These are phyloP conservation scores for Rhodotorula sp. DNA, from an alignment of 1,284 basidiomycete species.

Conservation along the genomic window DNA sequence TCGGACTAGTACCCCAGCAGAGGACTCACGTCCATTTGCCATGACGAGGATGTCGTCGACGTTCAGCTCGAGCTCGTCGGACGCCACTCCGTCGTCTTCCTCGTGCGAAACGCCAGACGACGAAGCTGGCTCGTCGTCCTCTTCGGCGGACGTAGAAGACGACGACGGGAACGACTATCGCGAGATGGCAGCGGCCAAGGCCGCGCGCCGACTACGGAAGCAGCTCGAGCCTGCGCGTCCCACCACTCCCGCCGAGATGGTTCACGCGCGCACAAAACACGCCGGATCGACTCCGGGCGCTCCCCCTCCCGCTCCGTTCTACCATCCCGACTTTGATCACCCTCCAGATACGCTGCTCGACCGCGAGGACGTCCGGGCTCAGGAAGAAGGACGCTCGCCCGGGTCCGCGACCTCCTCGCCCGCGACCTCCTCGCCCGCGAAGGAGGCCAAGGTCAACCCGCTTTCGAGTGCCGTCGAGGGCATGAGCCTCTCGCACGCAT, in stretches of 20 bases:
- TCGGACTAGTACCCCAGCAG: no score
- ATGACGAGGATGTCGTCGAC: slow-evolving; percentile 10
- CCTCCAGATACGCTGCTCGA: neutral
- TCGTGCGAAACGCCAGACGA: slow-evolving; percentile 14
- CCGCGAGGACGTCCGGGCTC: neutral
- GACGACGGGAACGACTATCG: neutral
- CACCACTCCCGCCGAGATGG: slow-evolving; percentile 7
- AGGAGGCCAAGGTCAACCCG: neutral
- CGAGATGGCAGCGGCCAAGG: neutral
- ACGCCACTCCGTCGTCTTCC: slow-evolving; percentile 8
- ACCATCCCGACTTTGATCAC: neutral
- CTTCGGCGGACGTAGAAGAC: neutral
- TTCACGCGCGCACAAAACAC: slow-evolving; percentile 17
- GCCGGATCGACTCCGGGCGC: slow-evolving; percentile 28
- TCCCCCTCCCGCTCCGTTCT: slow-evolving; percentile 17
- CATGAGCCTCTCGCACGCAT: no score
- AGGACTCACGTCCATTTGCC: neutral
- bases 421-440: neutral
- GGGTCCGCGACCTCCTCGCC: neutral
- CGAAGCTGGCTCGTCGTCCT: neutral
- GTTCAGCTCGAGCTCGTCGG: slow-evolving; percentile 11
- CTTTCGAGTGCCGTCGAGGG: neutral
- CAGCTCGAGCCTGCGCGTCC: neutral
- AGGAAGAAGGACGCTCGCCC: neutral
- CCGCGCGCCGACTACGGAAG: neutral